phyloP scores from a whole-genome alignment of 805 yeast species.

The Metschnikowia drakensbergensis region DNA sequence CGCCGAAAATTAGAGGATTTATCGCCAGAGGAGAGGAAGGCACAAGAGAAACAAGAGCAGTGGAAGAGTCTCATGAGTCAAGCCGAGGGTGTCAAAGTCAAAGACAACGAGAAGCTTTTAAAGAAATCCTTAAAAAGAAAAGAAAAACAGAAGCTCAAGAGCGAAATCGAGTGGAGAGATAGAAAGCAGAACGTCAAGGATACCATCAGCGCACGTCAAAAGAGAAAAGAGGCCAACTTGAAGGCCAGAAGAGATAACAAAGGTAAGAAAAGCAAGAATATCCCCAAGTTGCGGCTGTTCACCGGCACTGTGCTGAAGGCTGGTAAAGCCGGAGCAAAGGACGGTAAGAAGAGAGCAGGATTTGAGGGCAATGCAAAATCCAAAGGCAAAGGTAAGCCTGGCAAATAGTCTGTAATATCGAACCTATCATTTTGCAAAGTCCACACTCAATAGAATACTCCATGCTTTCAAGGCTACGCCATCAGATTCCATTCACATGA shows the following conservation, averaged over 20 bases:
- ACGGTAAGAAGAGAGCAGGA: constrained; percentile 65
- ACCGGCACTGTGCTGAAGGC: constrained; percentile 48
- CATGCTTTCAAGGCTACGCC: too few relatives aligned
- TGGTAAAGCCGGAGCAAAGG: constrained; percentile 26
- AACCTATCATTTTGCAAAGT: not conserved
- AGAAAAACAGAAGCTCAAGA: constrained; percentile 76
- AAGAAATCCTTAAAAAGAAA: constrained; percentile 82
- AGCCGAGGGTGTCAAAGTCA: constrained; percentile 83
- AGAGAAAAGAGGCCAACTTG: constrained; percentile 90
- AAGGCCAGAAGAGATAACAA: constrained; percentile 81
- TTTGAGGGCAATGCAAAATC: constrained; percentile 71
- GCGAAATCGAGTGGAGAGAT: constrained; percentile 90
- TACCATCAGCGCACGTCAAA: constrained; percentile 67
- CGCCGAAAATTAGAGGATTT: constrained; percentile 57
- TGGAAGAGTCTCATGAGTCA: constrained; percentile 84
- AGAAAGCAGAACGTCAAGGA: constrained; percentile 77
- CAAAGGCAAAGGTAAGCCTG: constrained; percentile 26
- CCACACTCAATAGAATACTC: too few relatives aligned
- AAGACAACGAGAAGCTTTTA: constrained; percentile 85
- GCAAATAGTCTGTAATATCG: constrained; percentile 18
- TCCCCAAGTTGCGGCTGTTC: constrained; percentile 64
- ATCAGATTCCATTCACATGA: not conserved
- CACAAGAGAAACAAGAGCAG: constrained; percentile 63
- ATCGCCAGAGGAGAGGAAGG: constrained; percentile 58
- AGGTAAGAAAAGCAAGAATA: constrained; percentile 73